These are phyloP conservation scores for Clausena lansium DNA, from an alignment of 345 rosid genomes.

Conservation along the genomic window DNA sequence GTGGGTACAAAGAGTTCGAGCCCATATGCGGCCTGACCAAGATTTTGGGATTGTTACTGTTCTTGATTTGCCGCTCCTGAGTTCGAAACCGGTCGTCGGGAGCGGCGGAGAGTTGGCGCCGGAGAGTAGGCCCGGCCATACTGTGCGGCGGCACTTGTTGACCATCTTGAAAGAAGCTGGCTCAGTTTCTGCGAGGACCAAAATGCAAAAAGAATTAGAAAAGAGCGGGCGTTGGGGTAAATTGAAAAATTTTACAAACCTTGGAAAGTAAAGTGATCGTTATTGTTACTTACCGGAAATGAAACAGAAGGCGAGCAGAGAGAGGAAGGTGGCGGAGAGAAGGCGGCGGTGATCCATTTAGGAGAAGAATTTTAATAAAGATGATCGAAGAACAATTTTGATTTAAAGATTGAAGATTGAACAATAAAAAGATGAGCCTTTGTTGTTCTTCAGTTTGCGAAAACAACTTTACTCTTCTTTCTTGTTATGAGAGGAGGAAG, in stretches of 20 bases:
- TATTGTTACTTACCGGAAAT: constrained; percentile 39
- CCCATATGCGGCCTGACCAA: constrained; percentile 97
- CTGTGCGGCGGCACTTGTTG: constrained; percentile 66
- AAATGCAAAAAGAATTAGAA: not conserved
- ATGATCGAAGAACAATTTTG: too few relatives aligned
- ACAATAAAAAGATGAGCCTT: not conserved
- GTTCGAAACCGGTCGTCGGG: constrained; percentile 75
- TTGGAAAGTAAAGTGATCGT: not conserved
- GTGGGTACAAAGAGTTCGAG: constrained; percentile 49
- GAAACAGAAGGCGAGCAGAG: constrained; percentile 20
- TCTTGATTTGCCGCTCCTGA: constrained; percentile 54
- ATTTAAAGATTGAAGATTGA: not conserved
- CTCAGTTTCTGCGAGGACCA: constrained; percentile 29
- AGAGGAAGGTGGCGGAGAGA: constrained; percentile 20
- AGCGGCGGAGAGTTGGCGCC: constrained; percentile 69
- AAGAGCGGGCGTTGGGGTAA: not conserved
- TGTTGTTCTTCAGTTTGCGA: not conserved
- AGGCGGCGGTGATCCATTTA: constrained; percentile 37
- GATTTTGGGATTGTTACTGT: constrained; percentile 50
- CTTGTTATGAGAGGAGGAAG: not conserved
- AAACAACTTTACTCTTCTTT: constrained; percentile 40
- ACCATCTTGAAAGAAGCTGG: constrained; percentile 64
- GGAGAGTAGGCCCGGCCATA: constrained; percentile 90
- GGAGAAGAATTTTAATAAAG: not conserved
- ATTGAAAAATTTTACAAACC: not conserved